Percentiles rank a stretch among this genome's conserved stretches.
Conservation (phyloP, 768 basidiomycete genomes). For the Krasilnikovozyma curviuscula region DNA sequence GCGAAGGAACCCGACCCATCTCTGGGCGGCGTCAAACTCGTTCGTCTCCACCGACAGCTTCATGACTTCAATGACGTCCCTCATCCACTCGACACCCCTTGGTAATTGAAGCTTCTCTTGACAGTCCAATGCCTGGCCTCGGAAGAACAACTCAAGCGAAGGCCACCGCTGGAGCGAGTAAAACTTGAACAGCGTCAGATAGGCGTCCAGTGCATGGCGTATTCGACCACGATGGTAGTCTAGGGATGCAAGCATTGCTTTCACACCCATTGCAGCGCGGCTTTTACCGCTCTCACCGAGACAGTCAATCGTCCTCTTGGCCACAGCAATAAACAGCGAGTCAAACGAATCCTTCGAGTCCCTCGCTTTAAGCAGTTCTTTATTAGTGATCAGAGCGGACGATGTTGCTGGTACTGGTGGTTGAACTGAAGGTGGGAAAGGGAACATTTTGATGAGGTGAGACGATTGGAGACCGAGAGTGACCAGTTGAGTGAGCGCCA, state of each 20-base stretch:
- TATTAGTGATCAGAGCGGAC: slow-evolving; percentile 35
- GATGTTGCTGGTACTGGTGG: slow-evolving; percentile 15
- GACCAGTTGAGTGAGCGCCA: slow-evolving; percentile 69
- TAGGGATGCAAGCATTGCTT: slow-evolving; percentile 72
- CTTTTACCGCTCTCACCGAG: slow-evolving; percentile 60
- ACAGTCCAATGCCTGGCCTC: no score
- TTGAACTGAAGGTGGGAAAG: slow-evolving; percentile 33
- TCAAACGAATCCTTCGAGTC: slow-evolving; percentile 45
- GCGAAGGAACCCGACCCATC: no score
- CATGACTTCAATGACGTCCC: no score
- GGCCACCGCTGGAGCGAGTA: no score
- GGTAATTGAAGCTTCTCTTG: no score
- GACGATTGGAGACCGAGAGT: slow-evolving; percentile 54
- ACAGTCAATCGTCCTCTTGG: slow-evolving; percentile 65
- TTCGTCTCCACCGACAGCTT: no score
- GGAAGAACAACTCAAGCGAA: no score
- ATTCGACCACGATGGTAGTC: no score
- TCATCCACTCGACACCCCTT: no score
- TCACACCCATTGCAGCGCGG: slow-evolving; percentile 69
- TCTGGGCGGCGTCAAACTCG: no score
- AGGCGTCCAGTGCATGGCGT: no score
- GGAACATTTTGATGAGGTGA: slow-evolving; percentile 49
- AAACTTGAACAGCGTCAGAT: no score
- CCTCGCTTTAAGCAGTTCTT: slow-evolving; percentile 43
- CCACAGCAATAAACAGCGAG: slow-evolving; percentile 50